Evolutionary conservation across 139 green algal species (phyloP), one percentile per base, ranked within the genome.

Genomic region (Chlorokybus atmophyticus): DNA sequence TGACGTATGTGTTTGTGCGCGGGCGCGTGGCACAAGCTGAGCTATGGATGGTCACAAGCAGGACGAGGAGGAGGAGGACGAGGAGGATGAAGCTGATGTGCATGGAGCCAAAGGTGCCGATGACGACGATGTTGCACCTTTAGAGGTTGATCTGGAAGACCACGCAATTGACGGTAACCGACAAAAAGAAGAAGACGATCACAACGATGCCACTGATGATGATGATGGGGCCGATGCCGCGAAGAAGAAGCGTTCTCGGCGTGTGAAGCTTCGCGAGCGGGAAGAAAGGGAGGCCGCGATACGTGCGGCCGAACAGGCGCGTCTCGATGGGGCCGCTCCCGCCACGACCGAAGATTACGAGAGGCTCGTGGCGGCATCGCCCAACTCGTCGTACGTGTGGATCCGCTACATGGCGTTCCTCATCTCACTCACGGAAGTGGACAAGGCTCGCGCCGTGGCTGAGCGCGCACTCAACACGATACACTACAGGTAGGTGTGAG

Each of bases 361-460:
- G 76, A 68, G 68, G 58, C 68, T 87, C 26, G 32, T 88, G 60
- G 50, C 93, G 59, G 64, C 74, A 1, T 81, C 71, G 1, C 87
- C 90, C 27, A 84, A 85, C 73, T 79, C 52, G 62, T 82, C 63
- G 32, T 94, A 80, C 44, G 50, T 88, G 21, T 98, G 90, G 90
- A 86, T 97, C 39, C 77, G 83, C 59, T 97, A 87, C 83, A 93
- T 98, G 79, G 87, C 90, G 2, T 85, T 82, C 70, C 71, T 85
- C n/a, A 73, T 95, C 24, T 67, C 55, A 7, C 68, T 89, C 49
- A 83, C 83, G 0, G 85, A 94, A 40, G 54, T 81, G 2, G 80
- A 84, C 32, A 68, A 80, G 52, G 85, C 77, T 52, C 71, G 86
- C 0, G 67, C 55, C 5, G 62, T 94, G 10, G 89, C 86, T 19